Percentiles rank a stretch among this genome's conserved stretches.
These are phyloP conservation scores for Aschersonia sp. DNA, from an alignment of 2,329 filamentous ascomycete genomes.

Conservation along the genomic window DNA sequence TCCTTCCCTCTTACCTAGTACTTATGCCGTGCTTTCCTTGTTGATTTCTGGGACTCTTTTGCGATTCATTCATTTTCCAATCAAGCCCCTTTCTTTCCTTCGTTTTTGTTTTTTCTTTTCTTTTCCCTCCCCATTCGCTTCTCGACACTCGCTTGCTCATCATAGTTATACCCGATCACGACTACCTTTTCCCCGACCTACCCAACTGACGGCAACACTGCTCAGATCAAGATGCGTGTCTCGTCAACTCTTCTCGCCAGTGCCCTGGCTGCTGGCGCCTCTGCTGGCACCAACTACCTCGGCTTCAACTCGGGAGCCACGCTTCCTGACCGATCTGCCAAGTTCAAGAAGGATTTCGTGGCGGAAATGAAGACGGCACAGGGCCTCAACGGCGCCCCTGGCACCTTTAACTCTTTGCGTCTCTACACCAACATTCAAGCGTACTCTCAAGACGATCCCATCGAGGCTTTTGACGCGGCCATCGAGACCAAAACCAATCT, in stretches of 20 bases:
- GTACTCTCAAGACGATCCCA: conserved; percentile 56
- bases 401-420: conserved; percentile 42
- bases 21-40: no score
- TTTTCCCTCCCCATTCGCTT: no score
- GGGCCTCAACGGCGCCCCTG: conserved; percentile 24
- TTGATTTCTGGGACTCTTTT: no score
- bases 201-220: not conserved
- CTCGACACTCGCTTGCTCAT: no score
- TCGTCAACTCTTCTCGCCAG: conserved; percentile 21
- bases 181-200: no score
- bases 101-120: no score
- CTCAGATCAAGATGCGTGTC: conserved; percentile 21
- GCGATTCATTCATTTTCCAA: no score
- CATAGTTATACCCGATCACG: no score
- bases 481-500: conserved; percentile 44
- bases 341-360: conserved; percentile 35
- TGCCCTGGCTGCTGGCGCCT: conserved; percentile 23
- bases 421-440: conserved; percentile 56
- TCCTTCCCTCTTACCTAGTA: no score
- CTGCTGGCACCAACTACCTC: conserved; percentile 31
- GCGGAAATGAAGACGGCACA: conserved; percentile 28
- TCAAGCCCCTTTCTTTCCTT: no score
- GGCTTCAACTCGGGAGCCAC: conserved; percentile 39
- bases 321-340: conserved; percentile 30
- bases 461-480: conserved; percentile 66